phyloP scores from a whole-genome alignment of 2,329 filamentous ascomycete species.

The Samsoniella hepiali region DNA sequence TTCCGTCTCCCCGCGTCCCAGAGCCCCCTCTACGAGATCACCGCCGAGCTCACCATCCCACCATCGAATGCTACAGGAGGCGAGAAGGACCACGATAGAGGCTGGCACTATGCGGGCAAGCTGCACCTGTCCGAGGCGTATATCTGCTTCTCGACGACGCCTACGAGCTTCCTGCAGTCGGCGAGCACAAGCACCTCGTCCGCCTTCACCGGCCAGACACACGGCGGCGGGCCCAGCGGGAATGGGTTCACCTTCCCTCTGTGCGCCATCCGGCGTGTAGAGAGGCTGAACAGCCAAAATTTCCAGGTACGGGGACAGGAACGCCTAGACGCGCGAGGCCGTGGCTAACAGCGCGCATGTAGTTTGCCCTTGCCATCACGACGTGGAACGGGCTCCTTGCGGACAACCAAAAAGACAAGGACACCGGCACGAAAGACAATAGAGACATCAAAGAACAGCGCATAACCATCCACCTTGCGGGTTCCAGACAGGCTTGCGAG shows the following conservation, averaged over 20 bases:
- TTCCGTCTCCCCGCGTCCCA: slow-evolving; percentile 93
- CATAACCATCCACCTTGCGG: slow-evolving; percentile 87
- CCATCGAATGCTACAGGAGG: slow-evolving; percentile 66
- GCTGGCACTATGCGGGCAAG: slow-evolving; percentile 88
- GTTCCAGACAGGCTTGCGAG: slow-evolving; percentile 84
- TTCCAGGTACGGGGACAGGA: slow-evolving; percentile 54
- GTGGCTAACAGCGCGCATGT: slow-evolving; percentile 17
- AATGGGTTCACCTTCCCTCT: slow-evolving; percentile 95
- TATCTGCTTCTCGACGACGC: slow-evolving; percentile 93
- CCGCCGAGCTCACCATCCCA: slow-evolving; percentile 87
- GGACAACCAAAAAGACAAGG: slow-evolving; percentile 52
- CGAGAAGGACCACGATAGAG: slow-evolving; percentile 67
- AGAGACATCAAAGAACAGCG: slow-evolving; percentile 64
- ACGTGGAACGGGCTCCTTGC: slow-evolving; percentile 80
- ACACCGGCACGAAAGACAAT: slow-evolving; percentile 37
- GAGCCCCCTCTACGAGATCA: slow-evolving; percentile 92
- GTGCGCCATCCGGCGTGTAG: slow-evolving; percentile 86
- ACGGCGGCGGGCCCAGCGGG: slow-evolving; percentile 86
- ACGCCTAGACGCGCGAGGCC: not conserved
- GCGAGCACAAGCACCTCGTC: slow-evolving; percentile 78
- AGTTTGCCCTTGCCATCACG: slow-evolving; percentile 90
- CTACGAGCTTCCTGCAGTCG: slow-evolving; percentile 78
- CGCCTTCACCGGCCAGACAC: slow-evolving; percentile 86
- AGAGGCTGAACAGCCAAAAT: slow-evolving; percentile 87
- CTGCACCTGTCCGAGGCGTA: slow-evolving; percentile 92